Conservation (phyloP, 1,284 basidiomycete species). For the Tilletia setariae region DNA sequence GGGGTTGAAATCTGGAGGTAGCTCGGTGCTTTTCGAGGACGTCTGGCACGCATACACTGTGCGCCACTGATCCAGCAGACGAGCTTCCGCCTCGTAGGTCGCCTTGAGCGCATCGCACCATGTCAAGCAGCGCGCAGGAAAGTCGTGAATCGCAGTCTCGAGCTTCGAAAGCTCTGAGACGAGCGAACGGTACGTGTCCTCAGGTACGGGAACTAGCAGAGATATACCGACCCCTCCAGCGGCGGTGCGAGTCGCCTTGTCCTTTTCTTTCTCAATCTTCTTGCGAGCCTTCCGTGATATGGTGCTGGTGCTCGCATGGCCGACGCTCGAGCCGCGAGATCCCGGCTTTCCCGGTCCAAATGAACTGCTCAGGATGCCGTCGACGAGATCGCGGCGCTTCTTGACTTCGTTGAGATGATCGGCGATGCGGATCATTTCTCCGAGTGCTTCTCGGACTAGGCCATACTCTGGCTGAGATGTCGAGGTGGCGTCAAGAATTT, state of each 20-base stretch:
- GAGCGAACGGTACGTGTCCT: slow-evolving; percentile 29
- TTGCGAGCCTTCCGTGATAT: slow-evolving; percentile 28
- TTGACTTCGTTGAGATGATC: slow-evolving; percentile 81
- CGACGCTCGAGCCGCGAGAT: background rate
- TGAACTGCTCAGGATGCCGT: slow-evolving; percentile 22
- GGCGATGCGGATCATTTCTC: slow-evolving; percentile 72
- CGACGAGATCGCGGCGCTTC: slow-evolving; percentile 71
- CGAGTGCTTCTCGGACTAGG: slow-evolving; percentile 66
- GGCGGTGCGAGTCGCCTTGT: slow-evolving; percentile 22
- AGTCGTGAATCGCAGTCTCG: slow-evolving; percentile 27
- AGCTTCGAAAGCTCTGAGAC: slow-evolving; percentile 29
- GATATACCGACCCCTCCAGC: background rate
- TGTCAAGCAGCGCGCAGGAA: slow-evolving; percentile 28
- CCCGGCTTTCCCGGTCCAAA: background rate
- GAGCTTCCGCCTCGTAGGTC: slow-evolving; percentile 31
- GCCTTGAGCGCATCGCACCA: slow-evolving; percentile 35
- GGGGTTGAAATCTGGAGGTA: slow-evolving; percentile 24
- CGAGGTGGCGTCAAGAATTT: slow-evolving; percentile 67
- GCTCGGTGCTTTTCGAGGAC: slow-evolving; percentile 26
- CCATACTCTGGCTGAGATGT: slow-evolving; percentile 71
- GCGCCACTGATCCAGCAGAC: slow-evolving; percentile 34
- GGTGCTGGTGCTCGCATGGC: background rate
- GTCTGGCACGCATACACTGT: slow-evolving; percentile 23
- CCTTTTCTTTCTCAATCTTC: slow-evolving; percentile 38
- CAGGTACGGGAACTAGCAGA: slow-evolving; percentile 30